A percentile compares a stretch with the other conserved stretches of the same genome.
Evolutionary conservation across 192 early-diverging fungal species (phyloP).

Genomic region (Powellomyces hirtus): DNA sequence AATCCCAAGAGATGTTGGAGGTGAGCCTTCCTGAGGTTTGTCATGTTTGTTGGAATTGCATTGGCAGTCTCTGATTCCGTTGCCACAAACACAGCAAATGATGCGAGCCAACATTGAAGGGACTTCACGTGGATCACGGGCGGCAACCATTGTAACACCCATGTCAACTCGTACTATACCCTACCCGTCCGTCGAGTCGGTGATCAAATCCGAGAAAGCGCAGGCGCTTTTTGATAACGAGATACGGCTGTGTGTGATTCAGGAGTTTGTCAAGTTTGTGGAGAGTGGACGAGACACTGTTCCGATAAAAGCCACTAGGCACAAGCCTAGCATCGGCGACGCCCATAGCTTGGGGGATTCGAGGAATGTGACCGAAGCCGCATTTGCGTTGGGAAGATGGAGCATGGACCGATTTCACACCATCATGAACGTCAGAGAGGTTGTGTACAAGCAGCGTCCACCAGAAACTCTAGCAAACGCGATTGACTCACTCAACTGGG

Average conservation of each 20-base stretch:
- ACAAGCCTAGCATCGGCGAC: not conserved
- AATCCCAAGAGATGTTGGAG: constrained; percentile 23
- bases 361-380: constrained; percentile 17
- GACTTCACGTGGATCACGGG: not conserved
- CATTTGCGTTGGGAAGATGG: constrained; percentile 38
- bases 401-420: constrained; percentile 28
- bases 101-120: not conserved
- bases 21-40: not conserved
- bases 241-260: not conserved
- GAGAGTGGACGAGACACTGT: not conserved
- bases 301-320: not conserved
- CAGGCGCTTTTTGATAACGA: constrained; percentile 3
- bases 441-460: constrained; percentile 11
- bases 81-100: not conserved
- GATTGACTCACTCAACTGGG: constrained; percentile 26
- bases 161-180: not conserved
- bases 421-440: constrained; percentile 22
- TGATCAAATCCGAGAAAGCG: not conserved
- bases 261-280: constrained; percentile 11
- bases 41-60: not conserved
- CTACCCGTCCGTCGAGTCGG: not conserved
- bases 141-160: not conserved
- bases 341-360: not conserved
- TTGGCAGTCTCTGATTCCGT: not conserved
- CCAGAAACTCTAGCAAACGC: constrained; percentile 12